Base-by-base conservation (phyloP, 257 asterid species). In the Solanum arcanum region DNA sequence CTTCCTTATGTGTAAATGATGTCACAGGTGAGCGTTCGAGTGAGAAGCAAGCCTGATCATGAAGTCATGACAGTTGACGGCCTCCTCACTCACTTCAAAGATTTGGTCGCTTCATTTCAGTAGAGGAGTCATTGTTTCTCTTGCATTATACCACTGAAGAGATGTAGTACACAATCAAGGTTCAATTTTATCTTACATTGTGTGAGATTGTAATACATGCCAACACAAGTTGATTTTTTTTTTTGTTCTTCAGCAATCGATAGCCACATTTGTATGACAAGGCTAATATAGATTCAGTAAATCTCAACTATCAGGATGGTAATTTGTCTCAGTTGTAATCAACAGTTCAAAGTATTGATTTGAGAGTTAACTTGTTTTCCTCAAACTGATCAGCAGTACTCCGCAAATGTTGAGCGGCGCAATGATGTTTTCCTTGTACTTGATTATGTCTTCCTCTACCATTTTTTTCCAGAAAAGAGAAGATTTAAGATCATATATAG, bases 41-140 rank as follows among this genome's bases (percentile, higher is more conserved):
- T 80, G 68, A 80, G 85, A 47, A 35, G 37, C 85, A 80, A 80
- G 44, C 29, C 85, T 80, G 85, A 80, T 47, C 85, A 80, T 80
- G 68, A 80, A 80, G 85, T 80, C 85, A 80, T 47, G 85, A 80
- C 68, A 47, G 85, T 80, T 47, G 85, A 47, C 7, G 18, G 60
- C 68, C 85, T 80, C 85, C 85, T 80, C 85, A 31, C 68, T 80
- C 68, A 80, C 68, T 80, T 80, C 85, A 80, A 47, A 80, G 85
- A 80, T 29, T 0, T 29, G 29, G 68, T 47, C 5, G 85, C 85
- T 29, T 16, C 85, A 80, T 80, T 80, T 80, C 68, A 47, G 25
- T 80, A 80, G 83, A 10, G 4, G 3, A 15, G 18, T 1, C 44
- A 29, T 21, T 47, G 66, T 52, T 29, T 29, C 68, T 80, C 64